Evolutionary conservation across 768 basidiomycete species (phyloP), one percentile per base, ranked within the genome.

Genomic region (Kwoniella sp.): DNA sequence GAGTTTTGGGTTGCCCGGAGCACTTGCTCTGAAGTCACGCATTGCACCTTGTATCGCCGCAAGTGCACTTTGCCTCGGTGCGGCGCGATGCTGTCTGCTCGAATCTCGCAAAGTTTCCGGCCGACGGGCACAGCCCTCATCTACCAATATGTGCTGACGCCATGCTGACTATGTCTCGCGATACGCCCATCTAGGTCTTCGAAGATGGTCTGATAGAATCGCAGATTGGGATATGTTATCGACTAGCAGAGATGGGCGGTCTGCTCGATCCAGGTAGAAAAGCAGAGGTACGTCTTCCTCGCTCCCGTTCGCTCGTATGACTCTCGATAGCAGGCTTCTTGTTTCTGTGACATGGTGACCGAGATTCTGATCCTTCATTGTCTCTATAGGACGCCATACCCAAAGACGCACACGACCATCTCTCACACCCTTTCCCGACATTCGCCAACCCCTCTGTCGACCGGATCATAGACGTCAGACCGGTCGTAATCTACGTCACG

Each of bases 171-270:
- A 48, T 26, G 13, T 25, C 2, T 30, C 56, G 22, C 5, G 7
- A 3, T 65, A 11, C n/a, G n/a, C n/a, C n/a, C n/a, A n/a, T n/a
- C n/a, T 68, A 92, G 92, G 85, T 92, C 61, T 93, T 89, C 69
- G 92, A 93, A 71, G 91, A 93, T 82, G 86, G 88, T 22, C 83
- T 89, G 45, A 85, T 92, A 22, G 87, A 92, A 74, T 82, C 86
- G n/a, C 81, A 85, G n/a, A 83, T 83, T 34, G 86, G 86, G 15
- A 83, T 84, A 59, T 84, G 91, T n/a, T 85, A 91, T 55, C 84
- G 87, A 59, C 81, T 93, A 30, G 89, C 90, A 4, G 91, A 92
- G 72, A 82, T 93, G 45, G 87, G 89, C 64, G 90, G 89, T 25
- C 86, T 88, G 23, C 83, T 93, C 30, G 84, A 84, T 45, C 85